phyloP scores from a whole-genome alignment of 2,329 filamentous ascomycete genomes.

The Clonostachys rhizophaga region DNA sequence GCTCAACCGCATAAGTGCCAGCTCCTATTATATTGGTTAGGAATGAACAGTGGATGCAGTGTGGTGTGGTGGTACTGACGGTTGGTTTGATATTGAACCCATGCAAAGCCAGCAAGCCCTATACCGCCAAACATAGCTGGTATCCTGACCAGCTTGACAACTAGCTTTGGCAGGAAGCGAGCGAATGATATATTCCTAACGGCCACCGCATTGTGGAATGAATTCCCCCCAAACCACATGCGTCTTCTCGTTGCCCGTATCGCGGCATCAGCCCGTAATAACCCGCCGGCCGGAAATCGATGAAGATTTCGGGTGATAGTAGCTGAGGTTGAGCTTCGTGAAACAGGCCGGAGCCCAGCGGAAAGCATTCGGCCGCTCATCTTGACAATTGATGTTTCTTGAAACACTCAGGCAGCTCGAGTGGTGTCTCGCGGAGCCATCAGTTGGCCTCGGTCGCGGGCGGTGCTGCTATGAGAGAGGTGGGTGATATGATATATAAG shows the following conservation, averaged over 20 bases:
- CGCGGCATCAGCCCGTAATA: slow-evolving; percentile 61
- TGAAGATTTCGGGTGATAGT: slow-evolving; percentile 59
- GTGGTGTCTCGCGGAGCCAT: slow-evolving; percentile 1
- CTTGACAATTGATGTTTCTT: slow-evolving; percentile 3
- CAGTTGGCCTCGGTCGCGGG: slow-evolving; percentile 2
- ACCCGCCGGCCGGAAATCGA: slow-evolving; percentile 62
- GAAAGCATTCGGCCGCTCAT: slow-evolving; percentile 48
- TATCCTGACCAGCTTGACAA: slow-evolving; percentile 82
- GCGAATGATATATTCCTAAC: slow-evolving; percentile 61
- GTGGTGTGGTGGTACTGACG: slow-evolving; percentile 48
- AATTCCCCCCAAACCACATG: slow-evolving; percentile 75
- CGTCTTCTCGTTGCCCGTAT: slow-evolving; percentile 57
- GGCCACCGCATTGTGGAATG: slow-evolving; percentile 74
- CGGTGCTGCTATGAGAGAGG: too few relatives aligned
- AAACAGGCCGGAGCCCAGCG: slow-evolving; percentile 63
- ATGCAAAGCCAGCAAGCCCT: slow-evolving; percentile 81
- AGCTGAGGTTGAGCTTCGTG: slow-evolving; percentile 51
- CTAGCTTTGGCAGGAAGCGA: slow-evolving; percentile 73
- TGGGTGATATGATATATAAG: too few relatives aligned
- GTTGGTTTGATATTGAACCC: slow-evolving; percentile 92
- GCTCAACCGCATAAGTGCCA: slow-evolving; percentile 48
- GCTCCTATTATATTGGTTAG: slow-evolving; percentile 33
- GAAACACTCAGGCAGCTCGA: not conserved
- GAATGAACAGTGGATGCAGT: not conserved
- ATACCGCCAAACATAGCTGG: slow-evolving; percentile 90